phyloP scores from a whole-genome alignment of 352 stramenopile species.

The Phytophthora lateralis region DNA sequence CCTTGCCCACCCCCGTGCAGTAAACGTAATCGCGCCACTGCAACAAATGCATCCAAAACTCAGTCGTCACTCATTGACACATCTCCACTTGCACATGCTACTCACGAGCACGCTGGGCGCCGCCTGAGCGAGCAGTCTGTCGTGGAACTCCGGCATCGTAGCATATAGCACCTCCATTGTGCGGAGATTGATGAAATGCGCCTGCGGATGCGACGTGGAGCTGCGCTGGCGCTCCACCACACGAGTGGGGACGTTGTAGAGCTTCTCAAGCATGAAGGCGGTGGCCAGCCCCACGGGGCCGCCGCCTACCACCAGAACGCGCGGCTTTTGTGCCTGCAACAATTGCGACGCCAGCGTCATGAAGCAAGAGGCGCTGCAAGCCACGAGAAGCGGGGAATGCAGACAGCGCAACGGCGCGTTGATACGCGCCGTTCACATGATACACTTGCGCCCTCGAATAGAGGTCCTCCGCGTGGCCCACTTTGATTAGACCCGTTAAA shows the following conservation, averaged over 20 bases:
- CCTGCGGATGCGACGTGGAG: constrained; percentile 90
- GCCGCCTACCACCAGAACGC: constrained; percentile 78
- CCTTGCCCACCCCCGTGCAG: constrained; percentile 70
- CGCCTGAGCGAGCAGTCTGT: constrained; percentile 63
- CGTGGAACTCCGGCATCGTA: constrained; percentile 76
- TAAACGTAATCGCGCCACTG: constrained; percentile 90
- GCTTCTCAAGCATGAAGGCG: constrained; percentile 69
- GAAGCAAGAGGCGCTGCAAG: neutral
- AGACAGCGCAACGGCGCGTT: constrained; percentile 22
- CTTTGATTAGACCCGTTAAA: constrained; percentile 1
- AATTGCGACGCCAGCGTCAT: constrained; percentile 25
- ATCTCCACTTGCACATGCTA: neutral
- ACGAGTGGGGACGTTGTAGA: constrained; percentile 72
- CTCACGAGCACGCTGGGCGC: constrained; percentile 67
- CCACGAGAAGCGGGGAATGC: constrained; percentile 1
- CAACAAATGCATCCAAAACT: constrained; percentile 3
- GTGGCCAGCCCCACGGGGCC: constrained; percentile 74
- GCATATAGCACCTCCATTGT: constrained; percentile 93
- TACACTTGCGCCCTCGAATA: constrained; percentile 18
- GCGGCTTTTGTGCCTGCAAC: constrained; percentile 26
- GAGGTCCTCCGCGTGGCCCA: constrained; percentile 9
- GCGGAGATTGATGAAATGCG: constrained; percentile 95
- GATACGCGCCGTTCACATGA: constrained; percentile 17
- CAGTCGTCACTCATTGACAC: constrained; percentile 4
- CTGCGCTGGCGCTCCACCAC: constrained; percentile 78